Conservation (phyloP, 108 stramenopile species). For the Cyclotella atomus region DNA sequence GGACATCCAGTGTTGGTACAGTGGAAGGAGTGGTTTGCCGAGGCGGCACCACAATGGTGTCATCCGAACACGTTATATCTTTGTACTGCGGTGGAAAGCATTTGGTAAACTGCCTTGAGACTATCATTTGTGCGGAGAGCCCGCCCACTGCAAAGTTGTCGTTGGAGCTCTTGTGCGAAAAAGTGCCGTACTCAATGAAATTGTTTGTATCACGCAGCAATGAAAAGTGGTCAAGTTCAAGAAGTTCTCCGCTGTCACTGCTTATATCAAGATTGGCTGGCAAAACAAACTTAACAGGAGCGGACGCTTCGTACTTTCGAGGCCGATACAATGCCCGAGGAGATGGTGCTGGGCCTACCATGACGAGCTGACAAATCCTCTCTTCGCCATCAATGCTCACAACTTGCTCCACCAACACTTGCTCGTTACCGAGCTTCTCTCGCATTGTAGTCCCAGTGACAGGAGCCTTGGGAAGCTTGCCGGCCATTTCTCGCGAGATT, state of each 20-base stretch:
- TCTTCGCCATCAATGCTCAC: conserved; percentile 14
- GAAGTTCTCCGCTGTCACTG: conserved; percentile 16
- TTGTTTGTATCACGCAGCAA: background rate
- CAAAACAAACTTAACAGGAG: conserved; percentile 15
- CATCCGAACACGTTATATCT: conserved; percentile 56
- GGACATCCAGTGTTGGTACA: conserved; percentile 14
- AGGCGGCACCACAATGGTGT: conserved; percentile 49
- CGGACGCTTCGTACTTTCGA: conserved; percentile 54
- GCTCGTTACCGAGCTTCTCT: conserved; percentile 32
- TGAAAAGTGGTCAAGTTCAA: conserved; percentile 5
- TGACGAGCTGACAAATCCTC: conserved; percentile 22
- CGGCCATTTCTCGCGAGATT: conserved; percentile 6
- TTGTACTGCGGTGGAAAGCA: conserved; percentile 70
- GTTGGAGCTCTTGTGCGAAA: conserved; percentile 51
- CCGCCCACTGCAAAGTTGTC: conserved; percentile 65
- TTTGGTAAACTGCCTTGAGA: conserved; percentile 58
- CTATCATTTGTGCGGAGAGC: conserved; percentile 47
- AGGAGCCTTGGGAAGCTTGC: conserved; percentile 43
- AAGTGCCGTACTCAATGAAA: conserved; percentile 59
- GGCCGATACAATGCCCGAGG: conserved; percentile 53
- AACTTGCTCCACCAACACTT: conserved; percentile 30
- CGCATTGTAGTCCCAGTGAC: conserved; percentile 58
- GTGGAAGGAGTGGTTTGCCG: background rate
- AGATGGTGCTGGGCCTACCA: conserved; percentile 46
- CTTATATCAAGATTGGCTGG: background rate